Conservation (phyloP, 2,329 filamentous ascomycete species). For the Nemania diffusa region DNA sequence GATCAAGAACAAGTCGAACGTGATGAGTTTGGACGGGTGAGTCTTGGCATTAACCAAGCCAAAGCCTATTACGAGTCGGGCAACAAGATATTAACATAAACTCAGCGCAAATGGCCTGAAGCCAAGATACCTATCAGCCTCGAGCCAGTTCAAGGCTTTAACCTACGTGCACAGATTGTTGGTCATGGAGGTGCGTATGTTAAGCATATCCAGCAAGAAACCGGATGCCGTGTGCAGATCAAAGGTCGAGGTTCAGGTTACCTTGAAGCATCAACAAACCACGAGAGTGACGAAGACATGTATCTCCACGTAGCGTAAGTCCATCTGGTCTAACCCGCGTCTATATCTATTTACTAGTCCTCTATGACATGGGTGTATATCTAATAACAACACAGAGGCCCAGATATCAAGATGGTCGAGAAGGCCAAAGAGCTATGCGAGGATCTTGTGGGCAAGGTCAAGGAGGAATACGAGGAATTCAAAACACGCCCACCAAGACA, state of each 20-base stretch:
- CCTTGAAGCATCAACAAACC: conserved; percentile 86
- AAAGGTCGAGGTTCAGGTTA: conserved; percentile 97
- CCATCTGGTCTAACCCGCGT: not conserved
- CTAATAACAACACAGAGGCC: conserved; percentile 71
- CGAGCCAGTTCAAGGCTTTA: conserved; percentile 93
- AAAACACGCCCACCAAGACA: conserved; percentile 81
- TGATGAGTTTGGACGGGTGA: conserved; percentile 89
- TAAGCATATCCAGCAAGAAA: conserved; percentile 97
- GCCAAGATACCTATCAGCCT: conserved; percentile 92
- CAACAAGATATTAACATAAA: conserved; percentile 35
- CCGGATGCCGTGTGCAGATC: conserved; percentile 95
- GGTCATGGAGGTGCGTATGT: conserved; percentile 95
- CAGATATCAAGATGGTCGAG: conserved; percentile 85
- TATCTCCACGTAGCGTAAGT: conserved; percentile 93
- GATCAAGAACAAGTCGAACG: conserved; percentile 85
- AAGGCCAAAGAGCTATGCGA: conserved; percentile 89
- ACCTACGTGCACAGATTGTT: conserved; percentile 94
- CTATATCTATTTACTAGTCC: not conserved
- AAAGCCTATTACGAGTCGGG: not conserved
- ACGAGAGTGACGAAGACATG: conserved; percentile 95
- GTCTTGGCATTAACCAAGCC: conserved; percentile 43
- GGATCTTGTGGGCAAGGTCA: conserved; percentile 87
- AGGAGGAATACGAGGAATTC: conserved; percentile 89
- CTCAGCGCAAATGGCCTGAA: conserved; percentile 98
- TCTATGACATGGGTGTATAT: not conserved